Conservation (phyloP, 2,329 filamentous ascomycete species). For the Nothophoma quercina region DNA sequence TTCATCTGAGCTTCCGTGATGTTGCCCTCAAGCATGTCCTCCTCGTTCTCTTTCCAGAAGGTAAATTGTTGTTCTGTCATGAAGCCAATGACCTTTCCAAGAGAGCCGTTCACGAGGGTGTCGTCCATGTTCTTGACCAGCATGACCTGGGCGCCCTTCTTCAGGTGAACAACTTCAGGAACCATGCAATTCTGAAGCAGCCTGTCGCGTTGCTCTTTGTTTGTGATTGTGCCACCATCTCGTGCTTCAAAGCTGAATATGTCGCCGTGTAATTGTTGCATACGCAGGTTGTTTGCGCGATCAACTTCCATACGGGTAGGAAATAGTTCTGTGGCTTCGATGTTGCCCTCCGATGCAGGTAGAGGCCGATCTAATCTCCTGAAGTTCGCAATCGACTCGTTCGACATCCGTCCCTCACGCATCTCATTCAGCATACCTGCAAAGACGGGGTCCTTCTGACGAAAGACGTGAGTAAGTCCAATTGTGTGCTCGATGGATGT, state of each 20-base stretch:
- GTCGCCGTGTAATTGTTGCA: slow-evolving; percentile 75
- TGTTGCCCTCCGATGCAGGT: slow-evolving; percentile 71
- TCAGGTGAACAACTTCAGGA: slow-evolving; percentile 78
- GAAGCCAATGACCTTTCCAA: slow-evolving; percentile 85
- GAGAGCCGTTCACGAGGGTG: slow-evolving; percentile 88
- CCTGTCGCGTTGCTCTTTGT: slow-evolving; percentile 74
- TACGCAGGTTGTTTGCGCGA: slow-evolving; percentile 77
- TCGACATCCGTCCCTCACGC: slow-evolving; percentile 82
- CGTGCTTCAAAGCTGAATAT: slow-evolving; percentile 72
- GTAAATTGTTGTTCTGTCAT: slow-evolving; percentile 73
- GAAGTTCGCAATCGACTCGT: slow-evolving; percentile 80
- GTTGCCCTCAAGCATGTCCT: slow-evolving; percentile 60
- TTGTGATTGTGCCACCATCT: slow-evolving; percentile 74
- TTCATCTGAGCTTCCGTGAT: slow-evolving; percentile 51
- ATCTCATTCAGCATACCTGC: slow-evolving; percentile 98
- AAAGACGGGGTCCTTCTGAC: slow-evolving; percentile 90
- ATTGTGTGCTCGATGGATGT: slow-evolving; percentile 96
- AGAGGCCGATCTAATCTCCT: slow-evolving; percentile 72
- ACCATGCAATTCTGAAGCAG: slow-evolving; percentile 93
- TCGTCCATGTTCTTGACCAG: slow-evolving; percentile 99
- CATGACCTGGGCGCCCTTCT: slow-evolving; percentile 96
- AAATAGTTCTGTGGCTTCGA: slow-evolving; percentile 90
- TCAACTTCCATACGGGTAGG: slow-evolving; percentile 92
- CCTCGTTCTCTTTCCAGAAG: slow-evolving; percentile 65
- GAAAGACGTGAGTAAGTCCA: slow-evolving; percentile 92